These are phyloP conservation scores for Microsporum ferrugineum DNA, from an alignment of 2,329 filamentous ascomycete genomes.

Conservation along the genomic window DNA sequence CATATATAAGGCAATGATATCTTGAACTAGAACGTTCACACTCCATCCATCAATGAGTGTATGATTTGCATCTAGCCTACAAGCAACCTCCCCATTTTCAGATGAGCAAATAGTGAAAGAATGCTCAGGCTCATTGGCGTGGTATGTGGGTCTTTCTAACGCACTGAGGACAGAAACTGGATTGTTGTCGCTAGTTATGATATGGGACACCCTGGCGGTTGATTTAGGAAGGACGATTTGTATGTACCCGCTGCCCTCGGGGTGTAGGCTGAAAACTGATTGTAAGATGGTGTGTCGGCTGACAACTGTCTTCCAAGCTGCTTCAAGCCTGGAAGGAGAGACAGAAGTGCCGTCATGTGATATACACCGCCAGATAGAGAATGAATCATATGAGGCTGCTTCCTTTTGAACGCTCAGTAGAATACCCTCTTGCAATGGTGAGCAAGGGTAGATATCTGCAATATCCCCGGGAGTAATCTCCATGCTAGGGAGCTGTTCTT, in stretches of 20 bases:
- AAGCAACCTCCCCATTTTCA: conserved; percentile 20
- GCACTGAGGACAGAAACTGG: not conserved
- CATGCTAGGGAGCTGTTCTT: conserved; percentile 25
- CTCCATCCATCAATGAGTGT: conserved; percentile 36
- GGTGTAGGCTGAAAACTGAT: conserved; percentile 18
- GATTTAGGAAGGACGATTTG: not conserved
- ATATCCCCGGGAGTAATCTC: conserved; percentile 22
- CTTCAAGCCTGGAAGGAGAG: not conserved
- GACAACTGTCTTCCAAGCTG: conserved; percentile 9
- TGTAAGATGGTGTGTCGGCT: conserved; percentile 24
- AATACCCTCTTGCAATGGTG: conserved; percentile 18
- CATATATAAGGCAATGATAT: conserved; percentile 29
- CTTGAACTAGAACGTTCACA: conserved; percentile 30
- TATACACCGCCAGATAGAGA: conserved; percentile 5
- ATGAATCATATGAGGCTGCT: conserved; percentile 5
- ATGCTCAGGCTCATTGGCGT: conserved; percentile 14
- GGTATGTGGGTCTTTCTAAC: not conserved
- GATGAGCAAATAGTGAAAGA: conserved; percentile 27
- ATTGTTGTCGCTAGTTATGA: not conserved
- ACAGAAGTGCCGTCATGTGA: not conserved
- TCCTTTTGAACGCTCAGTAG: conserved; percentile 20
- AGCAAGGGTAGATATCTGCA: conserved; percentile 26
- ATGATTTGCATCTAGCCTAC: conserved; percentile 34
- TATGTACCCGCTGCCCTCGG: not conserved
- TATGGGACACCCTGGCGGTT: not conserved